These are phyloP conservation scores for Podospora conica DNA, from an alignment of 495 filamentous ascomycete species.

Conservation along the genomic window DNA sequence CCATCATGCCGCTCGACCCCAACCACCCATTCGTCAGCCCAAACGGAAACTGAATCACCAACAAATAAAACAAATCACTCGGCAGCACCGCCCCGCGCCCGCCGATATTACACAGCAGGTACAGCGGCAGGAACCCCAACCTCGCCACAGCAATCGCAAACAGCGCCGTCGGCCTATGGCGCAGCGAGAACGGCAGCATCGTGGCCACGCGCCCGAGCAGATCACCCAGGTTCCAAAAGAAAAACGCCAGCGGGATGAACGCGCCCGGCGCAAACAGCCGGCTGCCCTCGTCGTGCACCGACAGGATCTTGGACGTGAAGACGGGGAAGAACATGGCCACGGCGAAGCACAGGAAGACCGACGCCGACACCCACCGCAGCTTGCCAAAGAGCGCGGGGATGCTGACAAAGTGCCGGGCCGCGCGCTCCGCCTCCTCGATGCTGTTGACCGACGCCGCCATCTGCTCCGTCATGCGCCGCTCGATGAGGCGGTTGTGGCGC, in stretches of 20 bases:
- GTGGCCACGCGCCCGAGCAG: conserved; percentile 68
- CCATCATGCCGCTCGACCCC: conserved; percentile 84
- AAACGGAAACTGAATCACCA: conserved; percentile 76
- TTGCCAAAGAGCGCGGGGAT: conserved; percentile 64
- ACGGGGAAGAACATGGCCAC: conserved; percentile 94
- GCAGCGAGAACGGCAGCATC: conserved; percentile 54
- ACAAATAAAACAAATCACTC: conserved; percentile 83
- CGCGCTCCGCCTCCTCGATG: conserved; percentile 41
- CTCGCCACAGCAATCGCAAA: conserved; percentile 60
- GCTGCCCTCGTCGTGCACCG: conserved; percentile 48
- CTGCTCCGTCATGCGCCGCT: conserved; percentile 32
- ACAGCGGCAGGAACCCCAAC: conserved; percentile 71
- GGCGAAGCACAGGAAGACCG: conserved; percentile 71
- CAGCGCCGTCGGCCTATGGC: conserved; percentile 54
- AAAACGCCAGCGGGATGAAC: conserved; percentile 86
- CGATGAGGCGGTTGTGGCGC: conserved; percentile 38
- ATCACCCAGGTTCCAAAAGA: conserved; percentile 93
- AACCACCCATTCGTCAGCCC: conserved; percentile 83
- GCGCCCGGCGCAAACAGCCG: conserved; percentile 62
- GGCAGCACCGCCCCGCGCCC: conserved; percentile 61
- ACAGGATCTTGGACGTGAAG: conserved; percentile 76
- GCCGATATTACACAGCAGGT: conserved; percentile 79
- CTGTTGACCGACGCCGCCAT: conserved; percentile 35
- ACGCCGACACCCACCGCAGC: conserved; percentile 60
- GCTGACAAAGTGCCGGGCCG: conserved; percentile 52